phyloP scores from a whole-genome alignment of 169 alveolate species.

The Babesia bovis region DNA sequence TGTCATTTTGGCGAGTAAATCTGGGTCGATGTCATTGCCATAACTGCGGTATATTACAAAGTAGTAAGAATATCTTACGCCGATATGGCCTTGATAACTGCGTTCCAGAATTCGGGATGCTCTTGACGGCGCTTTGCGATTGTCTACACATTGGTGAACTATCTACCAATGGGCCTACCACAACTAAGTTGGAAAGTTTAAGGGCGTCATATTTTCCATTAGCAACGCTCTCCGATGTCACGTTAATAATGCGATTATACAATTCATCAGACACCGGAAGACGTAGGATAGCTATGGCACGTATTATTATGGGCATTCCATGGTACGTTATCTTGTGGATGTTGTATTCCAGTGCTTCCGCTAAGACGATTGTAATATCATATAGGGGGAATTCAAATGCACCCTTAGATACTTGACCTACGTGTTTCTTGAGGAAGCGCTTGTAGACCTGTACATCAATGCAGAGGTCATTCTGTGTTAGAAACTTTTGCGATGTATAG shows the following conservation, averaged over 20 bases:
- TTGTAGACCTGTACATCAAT: conserved; percentile 45
- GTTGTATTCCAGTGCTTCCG: conserved; percentile 16
- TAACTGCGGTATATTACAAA: background rate
- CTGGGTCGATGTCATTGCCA: background rate
- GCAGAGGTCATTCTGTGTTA: conserved; percentile 33
- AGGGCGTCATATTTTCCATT: conserved; percentile 15
- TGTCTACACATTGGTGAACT: too few species aligned
- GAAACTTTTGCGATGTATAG: conserved; percentile 49
- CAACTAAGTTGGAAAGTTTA: conserved; percentile 40
- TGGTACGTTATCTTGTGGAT: conserved; percentile 22
- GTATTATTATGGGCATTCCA: conserved; percentile 52
- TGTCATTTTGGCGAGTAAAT: conserved; percentile 43
- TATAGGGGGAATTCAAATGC: conserved; percentile 41
- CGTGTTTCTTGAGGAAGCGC: conserved; percentile 9
- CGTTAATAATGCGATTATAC: background rate
- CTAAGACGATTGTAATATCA: conserved; percentile 28
- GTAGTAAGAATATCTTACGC: background rate
- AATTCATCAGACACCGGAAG: conserved; percentile 13
- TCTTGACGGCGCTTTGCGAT: conserved; percentile 15
- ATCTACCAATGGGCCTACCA: too few species aligned
- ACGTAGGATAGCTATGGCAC: conserved; percentile 34
- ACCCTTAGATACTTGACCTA: conserved; percentile 1
- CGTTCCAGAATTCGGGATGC: conserved; percentile 44
- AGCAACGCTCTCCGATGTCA: conserved; percentile 17
- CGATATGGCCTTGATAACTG: conserved; percentile 18